Evolutionary conservation across 352 stramenopile genomes (phyloP).

Genomic region (Phytophthora citricola): DNA sequence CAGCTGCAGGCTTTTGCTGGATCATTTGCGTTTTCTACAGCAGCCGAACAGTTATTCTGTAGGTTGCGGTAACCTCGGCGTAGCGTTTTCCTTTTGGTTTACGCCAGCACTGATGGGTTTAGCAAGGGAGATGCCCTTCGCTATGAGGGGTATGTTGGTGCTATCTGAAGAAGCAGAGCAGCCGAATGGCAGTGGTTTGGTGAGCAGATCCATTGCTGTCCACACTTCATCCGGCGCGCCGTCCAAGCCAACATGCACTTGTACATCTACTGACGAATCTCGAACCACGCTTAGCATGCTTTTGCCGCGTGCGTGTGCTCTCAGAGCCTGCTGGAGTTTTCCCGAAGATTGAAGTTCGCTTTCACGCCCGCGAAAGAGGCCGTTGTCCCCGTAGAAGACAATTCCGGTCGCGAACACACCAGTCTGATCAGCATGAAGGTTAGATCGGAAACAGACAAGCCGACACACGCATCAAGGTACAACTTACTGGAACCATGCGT

Average conservation of each 20-base stretch:
- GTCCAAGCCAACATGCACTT: slow-evolving; percentile 54
- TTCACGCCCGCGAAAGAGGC: slow-evolving; percentile 22
- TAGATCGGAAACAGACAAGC: background rate
- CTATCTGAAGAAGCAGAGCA: slow-evolving; percentile 2
- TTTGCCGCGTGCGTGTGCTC: slow-evolving; percentile 28
- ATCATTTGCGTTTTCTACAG: background rate
- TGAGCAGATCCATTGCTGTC: slow-evolving; percentile 27
- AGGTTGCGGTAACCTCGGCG: slow-evolving; percentile 16
- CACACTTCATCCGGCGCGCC: slow-evolving; percentile 31
- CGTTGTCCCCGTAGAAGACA: slow-evolving; percentile 32
- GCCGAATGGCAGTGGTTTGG: slow-evolving; percentile 8
- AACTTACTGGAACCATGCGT: slow-evolving; percentile 48
- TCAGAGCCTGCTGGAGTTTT: slow-evolving; percentile 39
- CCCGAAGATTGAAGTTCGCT: slow-evolving; percentile 26
- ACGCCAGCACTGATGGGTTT: too few species aligned
- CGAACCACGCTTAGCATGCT: slow-evolving; percentile 39
- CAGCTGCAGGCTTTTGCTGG: background rate
- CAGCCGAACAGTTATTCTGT: slow-evolving; percentile 3
- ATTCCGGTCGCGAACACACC: slow-evolving; percentile 26
- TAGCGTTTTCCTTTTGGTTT: slow-evolving; percentile 9
- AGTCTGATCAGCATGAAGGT: slow-evolving; percentile 12
- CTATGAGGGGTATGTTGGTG: background rate
- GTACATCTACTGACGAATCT: slow-evolving; percentile 35
- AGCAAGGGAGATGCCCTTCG: background rate
- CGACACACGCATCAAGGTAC: background rate